Evolutionary conservation across 768 basidiomycete species (phyloP).

Genomic region (Lentinula sp.): DNA sequence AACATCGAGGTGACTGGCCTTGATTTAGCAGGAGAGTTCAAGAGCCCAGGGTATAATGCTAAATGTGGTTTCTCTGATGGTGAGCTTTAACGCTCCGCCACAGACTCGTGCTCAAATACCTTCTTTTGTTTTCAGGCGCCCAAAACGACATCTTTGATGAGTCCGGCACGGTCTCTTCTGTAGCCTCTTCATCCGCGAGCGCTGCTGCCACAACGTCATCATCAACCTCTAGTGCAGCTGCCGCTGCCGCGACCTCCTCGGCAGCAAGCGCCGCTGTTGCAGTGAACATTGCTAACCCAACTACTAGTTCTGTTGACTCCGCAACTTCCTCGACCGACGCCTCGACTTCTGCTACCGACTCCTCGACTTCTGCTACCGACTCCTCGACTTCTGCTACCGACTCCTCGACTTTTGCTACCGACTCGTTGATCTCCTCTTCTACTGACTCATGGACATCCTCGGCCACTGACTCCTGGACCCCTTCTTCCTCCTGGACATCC

Average conservation of each 20-base stretch:
- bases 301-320: neutral
- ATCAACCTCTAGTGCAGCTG: neutral
- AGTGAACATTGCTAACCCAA: neutral
- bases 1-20: slow-evolving; percentile 37
- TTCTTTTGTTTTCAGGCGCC: slow-evolving; percentile 21
- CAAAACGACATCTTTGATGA: slow-evolving; percentile 37
- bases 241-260: neutral
- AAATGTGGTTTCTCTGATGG: slow-evolving; percentile 44
- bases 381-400: neutral
- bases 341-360: neutral
- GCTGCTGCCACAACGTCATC: neutral
- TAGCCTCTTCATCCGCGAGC: neutral
- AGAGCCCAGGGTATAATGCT: slow-evolving; percentile 43
- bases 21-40: slow-evolving; percentile 30
- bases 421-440: neutral
- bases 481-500: neutral
- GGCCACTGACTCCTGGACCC: neutral
- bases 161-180: neutral
- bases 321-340: neutral
- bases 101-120: neutral
- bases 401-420: neutral
- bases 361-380: neutral
- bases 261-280: neutral
- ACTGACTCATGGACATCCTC: neutral
- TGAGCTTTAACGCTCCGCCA: slow-evolving; percentile 11